A percentile compares a stretch with the other conserved stretches of the same genome.
Conservation (phyloP, 441 rosid genomes). For the Erodium moschatum region DNA sequence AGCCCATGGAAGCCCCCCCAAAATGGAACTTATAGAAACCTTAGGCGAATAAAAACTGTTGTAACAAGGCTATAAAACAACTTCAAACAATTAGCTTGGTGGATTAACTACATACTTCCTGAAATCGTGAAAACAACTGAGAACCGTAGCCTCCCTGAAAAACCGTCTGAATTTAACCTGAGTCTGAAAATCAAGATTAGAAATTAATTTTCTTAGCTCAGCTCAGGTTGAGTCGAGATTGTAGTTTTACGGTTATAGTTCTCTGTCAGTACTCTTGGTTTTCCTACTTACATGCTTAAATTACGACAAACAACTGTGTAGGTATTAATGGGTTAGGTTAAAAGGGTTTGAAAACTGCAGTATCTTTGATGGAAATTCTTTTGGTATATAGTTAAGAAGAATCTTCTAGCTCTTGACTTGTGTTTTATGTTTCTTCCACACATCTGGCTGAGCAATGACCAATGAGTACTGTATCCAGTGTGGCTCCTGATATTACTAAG, state of each 20-base stretch:
- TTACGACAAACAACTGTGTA: not conserved
- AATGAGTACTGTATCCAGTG: not conserved
- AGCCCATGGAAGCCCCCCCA: not conserved
- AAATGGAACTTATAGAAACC: not conserved
- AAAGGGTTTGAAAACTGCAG: not conserved
- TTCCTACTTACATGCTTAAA: not conserved
- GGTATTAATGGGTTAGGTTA: not conserved
- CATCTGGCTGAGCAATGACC: constrained; percentile 3
- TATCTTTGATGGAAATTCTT: not conserved
- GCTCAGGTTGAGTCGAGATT: not conserved
- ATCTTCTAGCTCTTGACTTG: not conserved
- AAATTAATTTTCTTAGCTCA: not conserved
- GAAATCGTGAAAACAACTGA: not conserved
- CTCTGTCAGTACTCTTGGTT: not conserved
- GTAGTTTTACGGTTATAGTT: not conserved
- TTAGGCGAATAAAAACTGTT: not conserved
- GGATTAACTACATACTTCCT: not conserved
- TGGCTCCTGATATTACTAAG: not conserved
- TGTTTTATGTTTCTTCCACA: not conserved
- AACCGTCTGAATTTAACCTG: not conserved
- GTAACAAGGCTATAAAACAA: not conserved
- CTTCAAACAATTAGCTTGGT: not conserved
- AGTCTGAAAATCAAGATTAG: not conserved
- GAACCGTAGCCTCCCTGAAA: not conserved
- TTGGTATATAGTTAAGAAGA: not conserved